Evolutionary conservation across 2,329 filamentous ascomycete species (phyloP).

Genomic region (Fusarium tjaetaba): DNA sequence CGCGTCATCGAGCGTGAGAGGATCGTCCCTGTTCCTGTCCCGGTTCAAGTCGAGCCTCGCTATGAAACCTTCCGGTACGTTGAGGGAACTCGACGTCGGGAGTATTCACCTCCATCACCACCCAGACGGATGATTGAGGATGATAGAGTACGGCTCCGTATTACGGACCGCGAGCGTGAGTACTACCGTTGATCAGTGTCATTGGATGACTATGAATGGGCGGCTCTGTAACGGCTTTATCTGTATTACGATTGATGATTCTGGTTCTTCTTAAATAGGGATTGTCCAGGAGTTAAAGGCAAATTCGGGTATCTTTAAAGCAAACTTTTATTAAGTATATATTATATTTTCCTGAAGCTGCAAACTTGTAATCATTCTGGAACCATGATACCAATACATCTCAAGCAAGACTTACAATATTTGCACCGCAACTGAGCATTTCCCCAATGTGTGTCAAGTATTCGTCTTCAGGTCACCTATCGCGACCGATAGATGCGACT

Average conservation of each 20-base stretch:
- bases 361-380: neutral
- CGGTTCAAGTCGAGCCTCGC: slow-evolving; percentile 51
- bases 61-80: slow-evolving; percentile 65
- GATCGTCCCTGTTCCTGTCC: slow-evolving; percentile 56
- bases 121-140: slow-evolving; percentile 48
- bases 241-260: slow-evolving; percentile 39
- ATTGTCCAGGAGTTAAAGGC: slow-evolving; percentile 23
- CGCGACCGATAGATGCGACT: neutral
- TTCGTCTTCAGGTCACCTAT: neutral
- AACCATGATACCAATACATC: neutral
- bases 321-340: neutral
- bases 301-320: slow-evolving; percentile 6
- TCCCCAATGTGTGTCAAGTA: neutral
- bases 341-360: neutral
- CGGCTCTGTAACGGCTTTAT: slow-evolving; percentile 19
- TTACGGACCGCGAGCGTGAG: slow-evolving; percentile 49
- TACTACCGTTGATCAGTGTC: slow-evolving; percentile 41
- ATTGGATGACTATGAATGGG: neutral
- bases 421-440: neutral
- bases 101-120: slow-evolving; percentile 45
- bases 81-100: slow-evolving; percentile 55
- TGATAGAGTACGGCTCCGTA: slow-evolving; percentile 44
- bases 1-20: slow-evolving; percentile 64
- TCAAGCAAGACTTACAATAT: neutral
- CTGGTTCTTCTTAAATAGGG: slow-evolving; percentile 12